Evolutionary conservation across 306 rosid species (phyloP), one percentile per base, ranked within the genome.

Genomic region (Vigna mungo): DNA sequence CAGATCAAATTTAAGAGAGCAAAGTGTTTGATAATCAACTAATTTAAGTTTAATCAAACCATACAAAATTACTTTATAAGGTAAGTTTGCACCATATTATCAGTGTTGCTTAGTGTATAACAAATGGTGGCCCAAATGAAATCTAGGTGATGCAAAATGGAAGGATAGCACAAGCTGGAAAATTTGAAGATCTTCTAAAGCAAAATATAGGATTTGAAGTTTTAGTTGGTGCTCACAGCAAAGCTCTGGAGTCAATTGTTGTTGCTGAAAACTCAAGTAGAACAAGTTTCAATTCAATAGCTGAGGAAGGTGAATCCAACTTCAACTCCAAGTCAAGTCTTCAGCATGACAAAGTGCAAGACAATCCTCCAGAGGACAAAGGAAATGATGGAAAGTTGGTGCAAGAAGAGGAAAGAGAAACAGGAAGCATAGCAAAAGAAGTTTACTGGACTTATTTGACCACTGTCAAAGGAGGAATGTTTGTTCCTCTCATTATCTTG

Each of bases 351-450:
- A 78, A 85, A 20, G 89, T 85, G 76, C 88, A 94, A 71, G 85
- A 78, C 68, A 82, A 72, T 66, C 80, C 87, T 34, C 82, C 69
- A 71, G 98, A 92, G 78, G 85, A 61, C 72, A 80, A 84, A 56
- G 93, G 84, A 68, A 89, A 87, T 65, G 90, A 72, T 77, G 96
- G 97, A 62, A 88, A 95, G 56, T 82, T 95, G 59, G 89, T 95
- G 47, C 97, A 92, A 80, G 97, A 95, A 39, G 98, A 95, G 83
- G 98, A 95, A 79, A 88, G 95, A 83, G 98, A 95, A 83, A 95
- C 65, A 73, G 98, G 97, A 88, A 95, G 98, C 90, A 92, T 95
- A 16, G 80, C 97, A 60, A 90, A 80, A 88, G 88, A 95, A 47
- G 93, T 92, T 68, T 92, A 92, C 56, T 89, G 89, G 93, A 51